Base-by-base conservation (phyloP, 805 yeast species). In the Schizosaccharomyces cryophilus region DNA sequence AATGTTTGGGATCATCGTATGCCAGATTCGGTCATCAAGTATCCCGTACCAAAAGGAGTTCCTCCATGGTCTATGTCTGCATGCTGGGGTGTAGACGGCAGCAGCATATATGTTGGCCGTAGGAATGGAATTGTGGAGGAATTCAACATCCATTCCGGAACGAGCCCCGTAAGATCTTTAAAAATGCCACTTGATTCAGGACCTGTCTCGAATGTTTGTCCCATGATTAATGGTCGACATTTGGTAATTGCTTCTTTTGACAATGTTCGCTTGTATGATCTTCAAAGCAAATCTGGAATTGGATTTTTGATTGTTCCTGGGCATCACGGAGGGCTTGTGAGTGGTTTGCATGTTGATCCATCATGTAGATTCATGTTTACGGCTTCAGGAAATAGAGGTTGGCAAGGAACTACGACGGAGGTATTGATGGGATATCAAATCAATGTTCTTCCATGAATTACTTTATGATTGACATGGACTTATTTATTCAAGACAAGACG, bases 291-390 rank as follows among this genome's bases (percentile, higher is more conserved):
- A 13, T 59, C 63, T 13, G 64, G 63, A 19, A 65, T 63, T 7
- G 96, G 96, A 19, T 93, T 90, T 68, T 77, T 83, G 69, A 89
- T 94, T 66, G 78, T 93, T 11, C 96, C 98, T 0, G 97, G 98
- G 0, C 97, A 93, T 70, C 95, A 87, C 68, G 97, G 98, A 59
- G 95, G 96, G 31, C 80, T 81, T 2, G 73, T 93, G 42, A 84
- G 95, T 59, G 80, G 81, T 61, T 73, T 93, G 64, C 75, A 80
- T 61, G 83, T 89, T 26, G 97, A 90, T 70, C 90, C 90, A 38
- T 84, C 93, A 1, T 87, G 94, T 48, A 73, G 93, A 64, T 93
- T 85, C 69, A 76, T 93, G 83, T 78, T 90, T 5, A 84, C 95
- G 67, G 83, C 96, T 0, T 84, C 95, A 69, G 98, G 98, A 9